These are phyloP conservation scores for Backusella westeae DNA, from an alignment of 192 early-diverging fungal species.

Conservation along the genomic window DNA sequence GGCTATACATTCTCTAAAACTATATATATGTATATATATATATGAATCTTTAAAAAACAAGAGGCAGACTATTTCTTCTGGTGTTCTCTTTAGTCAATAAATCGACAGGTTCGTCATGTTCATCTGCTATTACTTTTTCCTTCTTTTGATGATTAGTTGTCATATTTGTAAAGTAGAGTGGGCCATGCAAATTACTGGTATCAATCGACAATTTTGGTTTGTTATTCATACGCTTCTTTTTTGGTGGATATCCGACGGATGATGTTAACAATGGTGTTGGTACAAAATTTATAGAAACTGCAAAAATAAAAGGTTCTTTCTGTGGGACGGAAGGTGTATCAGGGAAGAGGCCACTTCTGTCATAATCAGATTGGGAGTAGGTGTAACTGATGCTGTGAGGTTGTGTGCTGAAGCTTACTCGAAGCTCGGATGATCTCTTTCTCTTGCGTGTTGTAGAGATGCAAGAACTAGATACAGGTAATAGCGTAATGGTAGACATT, in stretches of 20 bases:
- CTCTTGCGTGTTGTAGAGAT: conserved; percentile 7
- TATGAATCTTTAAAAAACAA: background rate
- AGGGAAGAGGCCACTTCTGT: conserved; percentile 29
- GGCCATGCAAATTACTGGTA: conserved; percentile 23
- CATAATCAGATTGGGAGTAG: conserved; percentile 26
- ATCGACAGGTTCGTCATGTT: background rate
- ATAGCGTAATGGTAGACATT: conserved; percentile 4
- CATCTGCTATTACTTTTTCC: background rate
- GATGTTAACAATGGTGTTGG: background rate
- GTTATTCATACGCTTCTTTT: conserved; percentile 11
- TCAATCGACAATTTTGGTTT: conserved; percentile 27
- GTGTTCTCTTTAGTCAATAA: conserved; percentile 18
- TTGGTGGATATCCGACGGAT: background rate
- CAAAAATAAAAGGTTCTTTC: conserved; percentile 5
- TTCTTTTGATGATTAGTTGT: conserved; percentile 30
- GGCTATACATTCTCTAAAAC: background rate
- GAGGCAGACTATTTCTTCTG: conserved; percentile 19
- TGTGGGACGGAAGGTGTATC: background rate
- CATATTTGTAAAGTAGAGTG: conserved; percentile 25
- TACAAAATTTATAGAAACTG: conserved; percentile 15
- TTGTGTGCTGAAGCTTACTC: conserved; percentile 20
- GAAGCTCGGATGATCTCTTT: conserved; percentile 4
- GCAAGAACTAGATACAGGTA: conserved; percentile 1
- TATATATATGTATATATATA: background rate
- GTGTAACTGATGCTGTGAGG: conserved; percentile 18